These are phyloP conservation scores for Pisolithus microcarpus DNA, from an alignment of 768 basidiomycete species.

Conservation along the genomic window DNA sequence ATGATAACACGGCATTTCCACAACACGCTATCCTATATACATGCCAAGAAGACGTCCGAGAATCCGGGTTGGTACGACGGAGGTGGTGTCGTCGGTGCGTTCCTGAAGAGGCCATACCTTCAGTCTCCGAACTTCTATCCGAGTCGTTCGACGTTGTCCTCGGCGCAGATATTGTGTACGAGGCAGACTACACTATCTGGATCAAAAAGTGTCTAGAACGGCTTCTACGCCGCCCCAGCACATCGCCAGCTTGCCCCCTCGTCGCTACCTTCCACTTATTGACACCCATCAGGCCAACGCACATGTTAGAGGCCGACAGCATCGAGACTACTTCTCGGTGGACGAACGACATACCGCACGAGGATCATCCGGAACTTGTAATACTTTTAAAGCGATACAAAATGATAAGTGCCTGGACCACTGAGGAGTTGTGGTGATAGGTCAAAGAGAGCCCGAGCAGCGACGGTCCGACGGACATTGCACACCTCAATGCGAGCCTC, in stretches of 20 bases:
- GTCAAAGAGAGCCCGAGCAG: no score
- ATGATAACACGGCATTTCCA: constrained; percentile 93
- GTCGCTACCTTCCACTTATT: constrained; percentile 55
- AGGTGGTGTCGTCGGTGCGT: constrained; percentile 82
- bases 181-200: constrained; percentile 40
- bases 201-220: no score
- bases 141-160: constrained; percentile 41
- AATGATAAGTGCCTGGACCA: no score
- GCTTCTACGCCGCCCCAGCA: constrained; percentile 27
- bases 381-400: no score
- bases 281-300: constrained; percentile 67
- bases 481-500: constrained; percentile 69
- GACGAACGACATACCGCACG: neutral
- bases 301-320: constrained; percentile 48
- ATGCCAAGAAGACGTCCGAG: constrained; percentile 52
- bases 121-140: constrained; percentile 20
- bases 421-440: no score
- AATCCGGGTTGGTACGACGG: constrained; percentile 59
- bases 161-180: constrained; percentile 52
- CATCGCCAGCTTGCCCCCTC: neutral
- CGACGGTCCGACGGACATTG: neutral
- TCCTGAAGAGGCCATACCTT: constrained; percentile 51
- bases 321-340: constrained; percentile 49
- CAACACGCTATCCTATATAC: constrained; percentile 78
- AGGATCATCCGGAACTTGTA: constrained; percentile 29